Evolutionary conservation across 2,329 filamentous ascomycete genomes (phyloP).

Genomic region (Atkinsonella texensis): DNA sequence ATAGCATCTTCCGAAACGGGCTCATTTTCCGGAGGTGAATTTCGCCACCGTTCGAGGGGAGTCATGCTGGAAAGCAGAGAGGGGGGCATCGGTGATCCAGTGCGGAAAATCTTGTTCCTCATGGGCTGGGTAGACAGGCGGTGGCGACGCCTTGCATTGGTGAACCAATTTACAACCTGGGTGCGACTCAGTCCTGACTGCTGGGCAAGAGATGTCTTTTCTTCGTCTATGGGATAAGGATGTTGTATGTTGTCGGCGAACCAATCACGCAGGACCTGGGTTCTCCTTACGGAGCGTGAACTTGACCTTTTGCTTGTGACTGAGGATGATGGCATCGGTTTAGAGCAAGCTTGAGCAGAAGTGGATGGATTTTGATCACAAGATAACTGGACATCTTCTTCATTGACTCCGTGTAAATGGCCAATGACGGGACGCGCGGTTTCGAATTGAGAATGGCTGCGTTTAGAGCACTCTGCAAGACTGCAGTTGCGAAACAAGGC

Average conservation of each 20-base stretch:
- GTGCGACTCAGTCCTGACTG: slow-evolving; percentile 33
- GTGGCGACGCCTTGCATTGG: slow-evolving; percentile 36
- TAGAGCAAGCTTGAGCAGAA: background rate
- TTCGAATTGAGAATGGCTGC: slow-evolving; percentile 32
- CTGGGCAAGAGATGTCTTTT: slow-evolving; percentile 26
- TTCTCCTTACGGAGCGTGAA: slow-evolving; percentile 32
- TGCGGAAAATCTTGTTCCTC: slow-evolving; percentile 18
- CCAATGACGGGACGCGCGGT: slow-evolving; percentile 34
- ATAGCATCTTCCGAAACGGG: slow-evolving; percentile 27
- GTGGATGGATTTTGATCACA: background rate
- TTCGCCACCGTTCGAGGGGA: slow-evolving; percentile 31
- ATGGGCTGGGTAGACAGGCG: slow-evolving; percentile 21
- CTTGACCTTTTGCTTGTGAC: slow-evolving; percentile 20
- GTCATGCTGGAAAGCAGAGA: slow-evolving; percentile 25
- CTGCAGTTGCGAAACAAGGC: slow-evolving; percentile 39
- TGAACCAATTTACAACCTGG: slow-evolving; percentile 38
- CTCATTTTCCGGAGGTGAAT: slow-evolving; percentile 33
- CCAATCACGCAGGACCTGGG: slow-evolving; percentile 33
- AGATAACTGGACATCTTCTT: slow-evolving; percentile 17
- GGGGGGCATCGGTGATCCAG: slow-evolving; percentile 31
- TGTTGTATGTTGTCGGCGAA: slow-evolving; percentile 31
- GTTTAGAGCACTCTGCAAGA: slow-evolving; percentile 30
- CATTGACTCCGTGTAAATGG: slow-evolving; percentile 34
- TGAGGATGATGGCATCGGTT: slow-evolving; percentile 6
- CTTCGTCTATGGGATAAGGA: slow-evolving; percentile 35